Conservation (phyloP, 441 rosid genomes). For the Arabidopsis hybrid region DNA sequence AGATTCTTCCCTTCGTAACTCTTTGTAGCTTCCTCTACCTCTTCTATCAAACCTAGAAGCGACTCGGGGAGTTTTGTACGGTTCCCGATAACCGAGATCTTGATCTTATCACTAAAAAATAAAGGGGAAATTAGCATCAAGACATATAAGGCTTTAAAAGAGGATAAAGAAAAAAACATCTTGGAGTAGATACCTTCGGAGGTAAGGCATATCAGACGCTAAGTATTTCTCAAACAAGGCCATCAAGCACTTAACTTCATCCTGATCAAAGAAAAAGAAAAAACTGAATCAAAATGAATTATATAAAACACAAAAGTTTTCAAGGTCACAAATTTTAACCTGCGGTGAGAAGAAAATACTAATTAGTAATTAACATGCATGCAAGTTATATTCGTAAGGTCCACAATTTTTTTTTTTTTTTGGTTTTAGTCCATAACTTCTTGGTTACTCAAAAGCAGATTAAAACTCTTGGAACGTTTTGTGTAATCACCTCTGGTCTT, state of each 20-base stretch:
- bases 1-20: constrained; percentile 15
- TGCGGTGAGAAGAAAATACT: background rate
- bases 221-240: constrained; percentile 46
- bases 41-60: constrained; percentile 22
- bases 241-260: constrained; percentile 49
- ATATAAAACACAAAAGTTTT: background rate
- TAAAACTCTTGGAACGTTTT: background rate
- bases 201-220: constrained; percentile 36
- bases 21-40: constrained; percentile 43
- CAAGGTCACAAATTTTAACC: background rate
- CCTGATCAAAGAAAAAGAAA: constrained; percentile 11
- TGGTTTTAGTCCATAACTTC: background rate
- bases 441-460: background rate
- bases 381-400: background rate
- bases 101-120: constrained; percentile 21
- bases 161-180: background rate
- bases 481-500: constrained; percentile 35
- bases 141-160: background rate
- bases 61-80: constrained; percentile 10
- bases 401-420: too few relatives aligned
- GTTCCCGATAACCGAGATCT: constrained; percentile 37
- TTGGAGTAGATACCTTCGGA: constrained; percentile 5
- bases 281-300: background rate
- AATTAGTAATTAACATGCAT: background rate
- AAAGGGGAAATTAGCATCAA: background rate